Conservation (phyloP, 352 stramenopile species). For the Thalassiosira delicatula region DNA sequence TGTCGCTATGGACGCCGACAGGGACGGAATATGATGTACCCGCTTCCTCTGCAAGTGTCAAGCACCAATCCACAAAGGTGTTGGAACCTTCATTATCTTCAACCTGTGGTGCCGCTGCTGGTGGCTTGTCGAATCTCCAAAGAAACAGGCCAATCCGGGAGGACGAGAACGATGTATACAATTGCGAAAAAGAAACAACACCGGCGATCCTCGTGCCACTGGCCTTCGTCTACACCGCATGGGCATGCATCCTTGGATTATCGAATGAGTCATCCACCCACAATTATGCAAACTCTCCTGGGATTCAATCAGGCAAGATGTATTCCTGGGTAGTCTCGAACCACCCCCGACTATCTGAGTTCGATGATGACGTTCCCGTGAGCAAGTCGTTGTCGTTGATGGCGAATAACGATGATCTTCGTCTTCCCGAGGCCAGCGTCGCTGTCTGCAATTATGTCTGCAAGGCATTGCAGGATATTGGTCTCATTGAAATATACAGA, state of each 20-base stretch:
- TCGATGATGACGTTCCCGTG: slow-evolving; percentile 23
- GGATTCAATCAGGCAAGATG: slow-evolving; percentile 38
- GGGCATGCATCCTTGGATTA: slow-evolving; percentile 54
- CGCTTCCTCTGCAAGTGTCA: slow-evolving; percentile 5
- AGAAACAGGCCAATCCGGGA: too few species aligned
- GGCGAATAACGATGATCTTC: neutral
- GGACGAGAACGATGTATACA: too few species aligned
- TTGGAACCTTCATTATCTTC: too few species aligned
- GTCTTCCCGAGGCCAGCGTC: slow-evolving; percentile 30
- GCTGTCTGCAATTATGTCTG: slow-evolving; percentile 58
- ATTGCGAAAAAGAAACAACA: too few species aligned
- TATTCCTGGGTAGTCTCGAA: slow-evolving; percentile 61
- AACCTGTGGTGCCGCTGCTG: too few species aligned
- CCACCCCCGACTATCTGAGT: slow-evolving; percentile 30
- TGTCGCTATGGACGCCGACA: slow-evolving; percentile 45
- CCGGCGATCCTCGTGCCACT: slow-evolving; percentile 50
- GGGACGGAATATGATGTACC: neutral
- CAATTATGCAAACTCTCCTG: too few species aligned
- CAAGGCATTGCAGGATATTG: slow-evolving; percentile 35
- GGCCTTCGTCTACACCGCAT: slow-evolving; percentile 42
- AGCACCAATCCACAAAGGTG: too few species aligned
- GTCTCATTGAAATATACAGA: slow-evolving; percentile 48
- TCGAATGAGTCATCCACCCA: too few species aligned
- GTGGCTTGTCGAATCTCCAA: too few species aligned
- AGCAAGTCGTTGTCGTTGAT: neutral